Conservation (phyloP, 805 yeast genomes). For the Phaffomyces thermotolerans region DNA sequence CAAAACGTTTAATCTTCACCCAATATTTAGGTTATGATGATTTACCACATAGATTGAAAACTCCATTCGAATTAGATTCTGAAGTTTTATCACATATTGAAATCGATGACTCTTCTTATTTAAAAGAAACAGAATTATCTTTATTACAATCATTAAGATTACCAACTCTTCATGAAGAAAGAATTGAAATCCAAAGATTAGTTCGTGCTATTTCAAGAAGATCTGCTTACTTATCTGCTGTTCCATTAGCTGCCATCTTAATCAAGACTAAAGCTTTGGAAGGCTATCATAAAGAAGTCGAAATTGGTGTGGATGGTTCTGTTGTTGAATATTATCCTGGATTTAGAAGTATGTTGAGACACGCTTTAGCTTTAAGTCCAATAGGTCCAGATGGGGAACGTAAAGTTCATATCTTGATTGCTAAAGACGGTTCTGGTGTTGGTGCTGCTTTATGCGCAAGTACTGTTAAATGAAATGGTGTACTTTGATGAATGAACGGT, state of each 20-base stretch:
- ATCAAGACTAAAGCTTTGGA: conserved; percentile 58
- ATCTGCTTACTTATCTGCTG: conserved; percentile 85
- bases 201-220: conserved; percentile 79
- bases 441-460: conserved; percentile 89
- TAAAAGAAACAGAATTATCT: conserved; percentile 63
- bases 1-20: conserved; percentile 48
- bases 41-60: conserved; percentile 53
- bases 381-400: conserved; percentile 71
- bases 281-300: conserved; percentile 65
- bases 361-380: conserved; percentile 63
- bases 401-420: conserved; percentile 68
- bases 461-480: background rate
- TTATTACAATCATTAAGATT: conserved; percentile 55
- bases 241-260: conserved; percentile 80
- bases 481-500: too few species aligned
- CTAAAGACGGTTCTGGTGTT: conserved; percentile 94
- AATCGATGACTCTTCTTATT: conserved; percentile 70
- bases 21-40: conserved; percentile 38
- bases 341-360: conserved; percentile 70
- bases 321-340: conserved; percentile 93
- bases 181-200: conserved; percentile 61
- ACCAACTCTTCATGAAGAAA: conserved; percentile 53
- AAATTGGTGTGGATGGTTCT: conserved; percentile 93
- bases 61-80: conserved; percentile 73
- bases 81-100: conserved; percentile 83